Evolutionary conservation across 192 early-diverging fungal species (phyloP).

Genomic region (Thamnidium elegans): DNA sequence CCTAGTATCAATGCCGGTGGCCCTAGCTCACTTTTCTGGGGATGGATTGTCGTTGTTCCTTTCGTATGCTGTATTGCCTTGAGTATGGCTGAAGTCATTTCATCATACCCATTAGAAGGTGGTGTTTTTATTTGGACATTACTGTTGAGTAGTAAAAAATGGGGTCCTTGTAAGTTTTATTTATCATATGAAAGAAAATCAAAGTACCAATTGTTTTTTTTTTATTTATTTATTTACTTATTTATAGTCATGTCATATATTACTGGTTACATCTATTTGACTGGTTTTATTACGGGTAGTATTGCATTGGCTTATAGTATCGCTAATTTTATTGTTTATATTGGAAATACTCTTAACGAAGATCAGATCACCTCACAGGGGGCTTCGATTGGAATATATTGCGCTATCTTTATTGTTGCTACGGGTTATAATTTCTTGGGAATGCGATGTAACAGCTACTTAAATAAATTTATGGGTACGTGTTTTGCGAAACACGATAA

Average conservation of each 20-base stretch:
- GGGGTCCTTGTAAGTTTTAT: slow-evolving; percentile 25
- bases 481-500: slow-evolving; percentile 19
- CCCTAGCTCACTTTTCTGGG: slow-evolving; percentile 45
- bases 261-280: slow-evolving; percentile 20
- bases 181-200: too few species aligned
- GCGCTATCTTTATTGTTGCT: slow-evolving; percentile 34
- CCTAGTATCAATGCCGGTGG: slow-evolving; percentile 43
- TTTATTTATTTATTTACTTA: not conserved
- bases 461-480: slow-evolving; percentile 41
- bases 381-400: slow-evolving; percentile 44
- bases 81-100: slow-evolving; percentile 49
- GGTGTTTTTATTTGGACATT: slow-evolving; percentile 33
- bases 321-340: slow-evolving; percentile 42
- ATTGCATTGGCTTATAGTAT: slow-evolving; percentile 35
- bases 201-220: not conserved
- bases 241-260: slow-evolving; percentile 30
- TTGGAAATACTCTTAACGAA: slow-evolving; percentile 32
- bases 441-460: slow-evolving; percentile 30
- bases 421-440: slow-evolving; percentile 35
- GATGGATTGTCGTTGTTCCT: slow-evolving; percentile 44
- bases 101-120: slow-evolving; percentile 31
- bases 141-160: slow-evolving; percentile 13
- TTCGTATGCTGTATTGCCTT: slow-evolving; percentile 42
- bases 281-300: slow-evolving; percentile 18
- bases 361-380: slow-evolving; percentile 33